Percentiles rank a stretch among this genome's conserved stretches.
Evolutionary conservation across 257 asterid species (phyloP).

Genomic region (Solanum pinnatisectum): DNA sequence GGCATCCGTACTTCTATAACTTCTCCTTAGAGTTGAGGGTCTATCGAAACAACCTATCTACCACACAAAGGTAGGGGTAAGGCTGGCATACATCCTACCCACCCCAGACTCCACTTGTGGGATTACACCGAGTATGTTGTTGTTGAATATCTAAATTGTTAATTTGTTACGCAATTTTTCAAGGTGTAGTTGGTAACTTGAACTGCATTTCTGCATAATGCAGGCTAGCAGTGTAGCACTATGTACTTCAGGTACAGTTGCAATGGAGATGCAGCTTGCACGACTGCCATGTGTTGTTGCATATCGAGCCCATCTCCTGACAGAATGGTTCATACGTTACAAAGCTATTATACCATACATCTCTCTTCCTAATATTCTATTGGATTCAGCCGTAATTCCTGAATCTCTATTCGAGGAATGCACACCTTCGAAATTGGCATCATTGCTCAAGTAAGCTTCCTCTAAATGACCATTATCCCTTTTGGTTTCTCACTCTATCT

Average conservation of each 20-base stretch:
- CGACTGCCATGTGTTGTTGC: slow-evolving; percentile 89
- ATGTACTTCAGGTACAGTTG: slow-evolving; percentile 94
- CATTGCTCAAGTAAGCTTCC: slow-evolving; percentile 45
- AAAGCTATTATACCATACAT: slow-evolving; percentile 76
- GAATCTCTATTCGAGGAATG: slow-evolving; percentile 80
- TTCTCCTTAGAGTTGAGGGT: neutral
- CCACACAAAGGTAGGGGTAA: neutral
- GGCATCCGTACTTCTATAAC: neutral
- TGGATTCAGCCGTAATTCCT: slow-evolving; percentile 63
- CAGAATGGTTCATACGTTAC: slow-evolving; percentile 71
- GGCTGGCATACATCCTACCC: neutral
- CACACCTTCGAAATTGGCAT: slow-evolving; percentile 60
- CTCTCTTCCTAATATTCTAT: slow-evolving; percentile 80
- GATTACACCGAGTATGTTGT: neutral
- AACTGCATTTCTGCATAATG: slow-evolving; percentile 1
- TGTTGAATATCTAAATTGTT: neutral
- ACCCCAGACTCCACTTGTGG: neutral
- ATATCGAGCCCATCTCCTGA: slow-evolving; percentile 78
- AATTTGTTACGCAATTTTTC: neutral
- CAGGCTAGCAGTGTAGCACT: slow-evolving; percentile 85
- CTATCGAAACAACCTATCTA: neutral
- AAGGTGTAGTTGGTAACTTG: neutral
- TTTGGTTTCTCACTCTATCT: neutral
- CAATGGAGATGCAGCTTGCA: slow-evolving; percentile 88
- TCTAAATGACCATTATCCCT: neutral